These are phyloP conservation scores for Fusarium xylarioides DNA, from an alignment of 2,329 filamentous ascomycete genomes.

Conservation along the genomic window DNA sequence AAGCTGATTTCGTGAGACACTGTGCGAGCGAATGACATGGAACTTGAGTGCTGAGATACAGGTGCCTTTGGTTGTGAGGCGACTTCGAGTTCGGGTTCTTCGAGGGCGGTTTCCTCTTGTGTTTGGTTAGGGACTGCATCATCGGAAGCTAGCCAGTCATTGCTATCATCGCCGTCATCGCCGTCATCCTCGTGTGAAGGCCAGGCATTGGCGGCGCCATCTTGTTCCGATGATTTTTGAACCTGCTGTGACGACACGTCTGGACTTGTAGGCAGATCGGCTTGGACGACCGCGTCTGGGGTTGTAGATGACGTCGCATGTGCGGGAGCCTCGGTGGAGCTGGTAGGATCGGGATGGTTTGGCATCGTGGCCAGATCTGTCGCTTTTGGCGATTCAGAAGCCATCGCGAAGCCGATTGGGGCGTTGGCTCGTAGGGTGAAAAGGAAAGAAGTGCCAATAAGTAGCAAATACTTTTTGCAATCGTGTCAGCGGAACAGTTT, in stretches of 20 bases:
- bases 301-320: constrained; percentile 37
- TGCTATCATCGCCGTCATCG: constrained; percentile 36
- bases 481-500: constrained; percentile 39
- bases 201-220: constrained; percentile 26
- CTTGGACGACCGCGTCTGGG: constrained; percentile 14
- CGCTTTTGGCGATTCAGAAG: constrained; percentile 47
- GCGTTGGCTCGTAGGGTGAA: constrained; percentile 20
- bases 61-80: constrained; percentile 40
- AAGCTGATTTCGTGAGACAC: constrained; percentile 70
- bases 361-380: constrained; percentile 55
- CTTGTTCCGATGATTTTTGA: background rate
- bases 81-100: constrained; percentile 20
- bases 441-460: constrained; percentile 25
- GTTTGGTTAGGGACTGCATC: constrained; percentile 16
- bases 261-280: constrained; percentile 7
- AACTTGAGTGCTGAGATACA: constrained; percentile 65
- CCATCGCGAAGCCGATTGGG: constrained; percentile 47
- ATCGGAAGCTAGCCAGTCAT: constrained; percentile 41
- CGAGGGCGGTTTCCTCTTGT: constrained; percentile 16
- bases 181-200: constrained; percentile 40
- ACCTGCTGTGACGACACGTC: constrained; percentile 23
- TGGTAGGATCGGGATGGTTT: constrained; percentile 41
- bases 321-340: constrained; percentile 27
- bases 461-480: constrained; percentile 34
- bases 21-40: constrained; percentile 70